Evolutionary conservation across 2,329 filamentous ascomycete genomes (phyloP), one percentile per base, ranked within the genome.

Genomic region (Nothomitra cinnamomea): DNA sequence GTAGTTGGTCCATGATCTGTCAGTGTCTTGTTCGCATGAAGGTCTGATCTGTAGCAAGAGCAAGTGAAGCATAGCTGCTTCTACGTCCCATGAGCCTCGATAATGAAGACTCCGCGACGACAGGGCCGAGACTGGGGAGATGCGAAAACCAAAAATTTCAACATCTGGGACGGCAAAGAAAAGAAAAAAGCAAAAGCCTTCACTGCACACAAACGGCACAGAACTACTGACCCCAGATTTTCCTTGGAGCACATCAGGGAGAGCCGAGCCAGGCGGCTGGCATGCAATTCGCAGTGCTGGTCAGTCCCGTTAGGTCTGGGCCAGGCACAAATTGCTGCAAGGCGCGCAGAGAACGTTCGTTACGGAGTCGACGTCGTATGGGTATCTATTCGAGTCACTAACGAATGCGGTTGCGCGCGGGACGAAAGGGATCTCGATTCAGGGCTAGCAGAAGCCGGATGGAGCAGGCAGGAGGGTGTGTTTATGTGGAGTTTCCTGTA

Each of bases 201-300:
- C 45, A 49, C 7, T 32, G 15, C 24, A n/a, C 24, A 17, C 7
- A 49, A 21, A 24, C 45, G n/a, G 45, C 45, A 49, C 4, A 49
- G 22, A 35, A 32, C 17, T 28, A 49, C 45, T 49, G 32, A 49
- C 45, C 45, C 45, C 45, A 49, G 45, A 49, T 49, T 49, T 35
- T 49, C 45, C 45, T 17, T 49, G 45, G 28, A 32, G 24, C 45
- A 49, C 45, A 49, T 49, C 45, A 49, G 45, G 24, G 45, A 49
- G 45, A 49, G 45, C 45, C 45, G 24, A 21, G 45, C 45, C 43
- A n/a, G 32, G 28, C 45, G 45, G 45, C 45, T 28, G 25, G 45
- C 45, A 49, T 49, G 45, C 45, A 22, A 24, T 32, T 24, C n/a
- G 45, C 45, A 21, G 7, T 28, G 45, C 45, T 35, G 24, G 45